Evolutionary conservation across 805 yeast genomes (phyloP), one percentile per base, ranked within the genome.

Genomic region (Myxozyma mucilagina): DNA sequence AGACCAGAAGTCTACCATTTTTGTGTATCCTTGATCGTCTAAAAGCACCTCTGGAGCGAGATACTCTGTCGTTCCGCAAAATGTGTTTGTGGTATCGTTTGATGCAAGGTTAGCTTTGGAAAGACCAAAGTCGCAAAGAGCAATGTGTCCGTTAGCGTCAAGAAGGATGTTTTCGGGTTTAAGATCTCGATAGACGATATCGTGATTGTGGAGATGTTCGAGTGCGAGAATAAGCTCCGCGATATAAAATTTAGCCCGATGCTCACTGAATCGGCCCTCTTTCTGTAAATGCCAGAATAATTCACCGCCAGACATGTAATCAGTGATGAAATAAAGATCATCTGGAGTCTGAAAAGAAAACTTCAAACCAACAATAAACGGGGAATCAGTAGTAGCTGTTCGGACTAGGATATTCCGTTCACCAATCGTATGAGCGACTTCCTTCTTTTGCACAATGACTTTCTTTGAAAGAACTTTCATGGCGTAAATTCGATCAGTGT

Each of bases 1-100:
- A 1, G 98, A 92, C 99, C 99, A 94, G 70, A 94, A 94, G 75
- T 94, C 99, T 63, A 94, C 99, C 98, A 94, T 93, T 75, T 92
- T 91, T 42, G 98, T 94, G 77, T 94, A 94, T 16, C 99, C 99
- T 57, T 89, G 83, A 75, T 94, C 99, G 76, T 94, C 98, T 56
- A 94, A 80, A 68, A 94, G 80, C 16, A 94, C 96, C 75, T 94
- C 99, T 1, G 99, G 99, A 0, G 99, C 99, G 65, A 94, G 80
- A 74, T 94, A 94, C 78, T 94, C 99, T 6, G 99, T 94, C 20
- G 99, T 94, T 60, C 99, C 99, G 76, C 99, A 94, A 70, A 94
- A 94, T 0, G 99, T 94, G 74, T 93, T 94, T 3, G 97, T 92
- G 44, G 97, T 91, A 66, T 81, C 85, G 70, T 90, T 89, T 56